Percentiles rank a stretch among this genome's conserved stretches.
Evolutionary conservation across 2,329 filamentous ascomycete genomes (phyloP).

Genomic region (Diaporthe sp.): DNA sequence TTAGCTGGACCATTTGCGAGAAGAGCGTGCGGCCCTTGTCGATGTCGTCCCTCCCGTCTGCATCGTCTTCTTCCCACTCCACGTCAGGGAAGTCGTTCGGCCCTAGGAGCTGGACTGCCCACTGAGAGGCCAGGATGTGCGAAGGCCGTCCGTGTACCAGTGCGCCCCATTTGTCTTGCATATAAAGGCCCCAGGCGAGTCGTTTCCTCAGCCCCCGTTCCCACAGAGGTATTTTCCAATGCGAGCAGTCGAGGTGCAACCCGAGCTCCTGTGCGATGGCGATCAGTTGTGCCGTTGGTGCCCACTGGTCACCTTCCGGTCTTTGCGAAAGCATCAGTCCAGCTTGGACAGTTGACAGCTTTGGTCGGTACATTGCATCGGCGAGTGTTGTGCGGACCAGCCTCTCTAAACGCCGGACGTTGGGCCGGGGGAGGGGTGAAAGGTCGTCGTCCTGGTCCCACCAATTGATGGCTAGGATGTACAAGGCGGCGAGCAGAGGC

Average conservation of each 20-base stretch:
- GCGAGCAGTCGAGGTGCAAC: conserved; percentile 69
- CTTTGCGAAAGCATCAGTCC: conserved; percentile 64
- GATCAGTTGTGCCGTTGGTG: conserved; percentile 64
- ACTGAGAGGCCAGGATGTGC: conserved; percentile 75
- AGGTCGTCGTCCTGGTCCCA: conserved; percentile 68
- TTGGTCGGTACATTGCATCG: conserved; percentile 62
- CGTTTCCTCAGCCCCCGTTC: conserved; percentile 70
- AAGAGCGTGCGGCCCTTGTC: conserved; percentile 78
- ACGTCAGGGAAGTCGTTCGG: conserved; percentile 79
- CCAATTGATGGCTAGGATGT: conserved; percentile 71
- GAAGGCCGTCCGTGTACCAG: conserved; percentile 87
- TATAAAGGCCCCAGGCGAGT: conserved; percentile 72
- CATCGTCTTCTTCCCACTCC: conserved; percentile 71
- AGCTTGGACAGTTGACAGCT: conserved; percentile 65
- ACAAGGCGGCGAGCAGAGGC: conserved; percentile 68
- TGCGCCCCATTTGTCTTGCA: conserved; percentile 82
- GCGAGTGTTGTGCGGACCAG: conserved; percentile 53
- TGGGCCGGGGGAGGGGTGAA: conserved; percentile 54
- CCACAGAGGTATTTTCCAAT: conserved; percentile 72
- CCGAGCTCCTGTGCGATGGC: conserved; percentile 68
- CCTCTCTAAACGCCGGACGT: conserved; percentile 48
- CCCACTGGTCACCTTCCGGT: conserved; percentile 57
- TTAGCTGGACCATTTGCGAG: conserved; percentile 79
- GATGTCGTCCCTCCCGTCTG: conserved; percentile 72
- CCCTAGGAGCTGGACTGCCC: conserved; percentile 78